phyloP scores from a whole-genome alignment of 2,329 filamentous ascomycete genomes.

The Ceratocystiopsis sp. region DNA sequence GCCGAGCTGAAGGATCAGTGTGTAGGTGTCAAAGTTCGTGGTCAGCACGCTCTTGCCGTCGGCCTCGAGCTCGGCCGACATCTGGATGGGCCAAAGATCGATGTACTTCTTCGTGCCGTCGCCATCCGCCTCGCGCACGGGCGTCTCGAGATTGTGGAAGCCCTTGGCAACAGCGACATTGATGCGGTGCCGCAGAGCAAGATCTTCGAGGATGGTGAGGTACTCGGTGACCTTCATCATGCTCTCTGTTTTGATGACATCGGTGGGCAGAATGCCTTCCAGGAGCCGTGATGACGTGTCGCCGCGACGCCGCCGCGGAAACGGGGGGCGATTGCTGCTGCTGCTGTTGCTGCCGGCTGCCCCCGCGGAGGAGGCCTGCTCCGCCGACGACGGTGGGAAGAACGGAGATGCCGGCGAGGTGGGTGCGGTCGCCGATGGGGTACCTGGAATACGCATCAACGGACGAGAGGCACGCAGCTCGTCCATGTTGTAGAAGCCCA shows the following conservation, averaged over 20 bases:
- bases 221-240: slow-evolving; percentile 58
- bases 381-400: not conserved
- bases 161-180: slow-evolving; percentile 76
- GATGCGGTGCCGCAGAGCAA: slow-evolving; percentile 59
- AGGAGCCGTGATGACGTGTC: slow-evolving; percentile 39
- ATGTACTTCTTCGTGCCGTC: slow-evolving; percentile 62
- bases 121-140: slow-evolving; percentile 30
- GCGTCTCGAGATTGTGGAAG: slow-evolving; percentile 60
- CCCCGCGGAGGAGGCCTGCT: not conserved
- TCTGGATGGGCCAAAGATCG: slow-evolving; percentile 84
- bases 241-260: slow-evolving; percentile 48
- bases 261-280: slow-evolving; percentile 47
- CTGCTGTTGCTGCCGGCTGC: not conserved
- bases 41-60: slow-evolving; percentile 54
- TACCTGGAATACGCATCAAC: slow-evolving; percentile 36
- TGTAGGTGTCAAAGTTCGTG: slow-evolving; percentile 67
- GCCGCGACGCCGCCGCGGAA: slow-evolving; percentile 23
- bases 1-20: slow-evolving; percentile 71
- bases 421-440: slow-evolving; percentile 17
- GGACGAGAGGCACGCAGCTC: slow-evolving; percentile 48
- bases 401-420: slow-evolving; percentile 11
- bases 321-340: not conserved
- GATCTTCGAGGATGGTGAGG: slow-evolving; percentile 66
- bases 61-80: slow-evolving; percentile 66
- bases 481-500: slow-evolving; percentile 67